Evolutionary conservation across 129 eudicot species (phyloP).

Genomic region (Sambucus nigra): DNA sequence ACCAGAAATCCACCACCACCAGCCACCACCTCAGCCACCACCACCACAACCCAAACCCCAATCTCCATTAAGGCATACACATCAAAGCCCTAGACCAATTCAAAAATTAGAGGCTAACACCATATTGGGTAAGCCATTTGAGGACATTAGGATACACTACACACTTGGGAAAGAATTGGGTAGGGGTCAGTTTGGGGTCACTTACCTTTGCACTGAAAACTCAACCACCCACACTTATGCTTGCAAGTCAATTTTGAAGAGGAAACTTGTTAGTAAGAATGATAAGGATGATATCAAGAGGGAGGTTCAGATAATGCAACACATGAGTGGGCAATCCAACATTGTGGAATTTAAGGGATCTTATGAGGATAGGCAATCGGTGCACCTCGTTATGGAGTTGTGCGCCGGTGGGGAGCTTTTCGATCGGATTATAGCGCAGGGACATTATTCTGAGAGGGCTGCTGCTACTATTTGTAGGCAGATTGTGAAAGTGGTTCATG

Average conservation of each 20-base stretch:
- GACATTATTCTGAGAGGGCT: constrained; percentile 64
- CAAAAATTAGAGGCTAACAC: constrained; percentile 36
- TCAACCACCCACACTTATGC: constrained; percentile 49
- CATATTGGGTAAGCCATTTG: constrained; percentile 66
- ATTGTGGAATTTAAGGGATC: constrained; percentile 70
- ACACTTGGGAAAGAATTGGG: constrained; percentile 70
- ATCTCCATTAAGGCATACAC: constrained; percentile 15
- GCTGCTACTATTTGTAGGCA: constrained; percentile 62
- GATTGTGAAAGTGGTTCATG: constrained; percentile 80
- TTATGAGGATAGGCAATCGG: constrained; percentile 63
- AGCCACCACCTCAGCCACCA: constrained; percentile 16
- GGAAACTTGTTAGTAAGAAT: constrained; percentile 50
- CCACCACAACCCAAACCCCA: constrained; percentile 2
- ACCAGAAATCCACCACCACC: constrained; percentile 17
- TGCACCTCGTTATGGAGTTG: constrained; percentile 71
- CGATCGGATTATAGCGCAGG: constrained; percentile 68
- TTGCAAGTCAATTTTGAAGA: constrained; percentile 64
- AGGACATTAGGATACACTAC: constrained; percentile 45
- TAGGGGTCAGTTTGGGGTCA: constrained; percentile 71
- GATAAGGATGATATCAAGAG: constrained; percentile 69
- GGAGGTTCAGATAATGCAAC: constrained; percentile 74
- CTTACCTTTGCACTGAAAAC: constrained; percentile 54
- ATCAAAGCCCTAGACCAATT: constrained; percentile 24
- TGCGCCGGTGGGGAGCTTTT: constrained; percentile 82
- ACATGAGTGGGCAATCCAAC: constrained; percentile 71